Evolutionary conservation across 2,329 filamentous ascomycete genomes (phyloP), one percentile per base, ranked within the genome.

Genomic region (Aspergillus costaricaensis): DNA sequence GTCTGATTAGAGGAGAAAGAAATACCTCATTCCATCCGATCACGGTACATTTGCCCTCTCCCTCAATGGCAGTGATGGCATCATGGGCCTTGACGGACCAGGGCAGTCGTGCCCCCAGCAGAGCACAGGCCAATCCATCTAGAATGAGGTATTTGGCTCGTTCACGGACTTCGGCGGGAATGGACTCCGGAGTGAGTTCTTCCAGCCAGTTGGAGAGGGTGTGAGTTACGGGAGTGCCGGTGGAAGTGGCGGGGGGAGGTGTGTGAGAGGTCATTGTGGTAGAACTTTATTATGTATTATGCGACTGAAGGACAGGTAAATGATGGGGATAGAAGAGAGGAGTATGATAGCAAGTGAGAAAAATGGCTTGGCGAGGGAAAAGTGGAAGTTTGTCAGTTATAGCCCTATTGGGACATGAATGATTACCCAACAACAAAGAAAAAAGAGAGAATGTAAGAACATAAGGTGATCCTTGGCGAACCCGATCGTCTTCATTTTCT

Each of bases 91-190:
- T 68, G 55, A 79, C 73, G 2, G 77, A 76, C 77, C 76, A 80
- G 5, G 78, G 75, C 5, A 81, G 65, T 41, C 74, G 76, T 17
- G 77, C 72, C 1, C 74, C 79, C 9, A 80, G 68, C 1, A 81
- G 63, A 0, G 67, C 76, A 62, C 77, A 81, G 5, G 71, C 76
- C 9, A 81, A 62, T 10, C 78, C 79, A 62, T 81, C 79, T 2
- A 81, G 69, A 15, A 81, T 73, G 9, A 80, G 68, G 62, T 81
- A 74, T 57, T 81, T 81, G 7, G 74, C 75, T 1, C 78, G 69
- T 3, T 62, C 70, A 15, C 65, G 60, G 17, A 79, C 62, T 2
- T 69, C 56, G 12, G 65, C 61, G 0, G 76, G 79, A 49, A 80
- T 68, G 43, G 74, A 66, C 15, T 62, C 48, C 3, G 63, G 41